These are phyloP conservation scores for Nannochloris sp. DNA, from an alignment of 139 green algal genomes.

Conservation along the genomic window DNA sequence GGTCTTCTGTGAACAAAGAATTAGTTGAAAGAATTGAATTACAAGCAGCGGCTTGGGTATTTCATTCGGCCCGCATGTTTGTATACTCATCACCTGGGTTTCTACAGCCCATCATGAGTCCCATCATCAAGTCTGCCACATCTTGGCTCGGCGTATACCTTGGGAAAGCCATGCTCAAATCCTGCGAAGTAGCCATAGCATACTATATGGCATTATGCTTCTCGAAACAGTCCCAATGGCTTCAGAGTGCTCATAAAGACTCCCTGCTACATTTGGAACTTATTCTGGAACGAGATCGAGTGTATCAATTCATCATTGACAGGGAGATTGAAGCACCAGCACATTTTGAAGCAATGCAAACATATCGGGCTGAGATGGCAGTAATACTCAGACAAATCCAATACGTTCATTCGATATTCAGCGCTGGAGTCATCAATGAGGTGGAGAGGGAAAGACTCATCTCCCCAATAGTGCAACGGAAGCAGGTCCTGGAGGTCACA, in stretches of 20 bases:
- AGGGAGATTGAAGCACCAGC: slow-evolving; percentile 77
- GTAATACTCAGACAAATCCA: slow-evolving; percentile 64
- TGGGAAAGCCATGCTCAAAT: slow-evolving; percentile 42
- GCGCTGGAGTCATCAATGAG: slow-evolving; percentile 64
- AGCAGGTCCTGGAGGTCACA: slow-evolving; percentile 47
- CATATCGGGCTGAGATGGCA: slow-evolving; percentile 70
- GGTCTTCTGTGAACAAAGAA: background rate
- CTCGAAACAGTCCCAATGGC: slow-evolving; percentile 43
- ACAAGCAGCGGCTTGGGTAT: background rate
- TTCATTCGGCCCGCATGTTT: background rate
- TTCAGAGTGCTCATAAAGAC: slow-evolving; percentile 14
- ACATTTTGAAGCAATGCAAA: slow-evolving; percentile 74
- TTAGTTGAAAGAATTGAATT: background rate
- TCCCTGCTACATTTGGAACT: slow-evolving; percentile 27
- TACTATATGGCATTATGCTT: slow-evolving; percentile 63
- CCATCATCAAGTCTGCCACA: slow-evolving; percentile 2
- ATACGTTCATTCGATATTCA: slow-evolving; percentile 65
- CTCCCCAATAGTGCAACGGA: slow-evolving; percentile 44
- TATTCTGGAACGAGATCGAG: slow-evolving; percentile 19
- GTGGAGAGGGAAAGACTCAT: slow-evolving; percentile 47
- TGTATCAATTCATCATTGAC: slow-evolving; percentile 61
- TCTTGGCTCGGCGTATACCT: slow-evolving; percentile 30
- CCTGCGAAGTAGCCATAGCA: slow-evolving; percentile 69
- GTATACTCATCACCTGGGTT: background rate
- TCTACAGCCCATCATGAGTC: background rate